Evolutionary conservation across 2,329 filamentous ascomycete species (phyloP).

Genomic region (Stagonosporopsis tanaceti): DNA sequence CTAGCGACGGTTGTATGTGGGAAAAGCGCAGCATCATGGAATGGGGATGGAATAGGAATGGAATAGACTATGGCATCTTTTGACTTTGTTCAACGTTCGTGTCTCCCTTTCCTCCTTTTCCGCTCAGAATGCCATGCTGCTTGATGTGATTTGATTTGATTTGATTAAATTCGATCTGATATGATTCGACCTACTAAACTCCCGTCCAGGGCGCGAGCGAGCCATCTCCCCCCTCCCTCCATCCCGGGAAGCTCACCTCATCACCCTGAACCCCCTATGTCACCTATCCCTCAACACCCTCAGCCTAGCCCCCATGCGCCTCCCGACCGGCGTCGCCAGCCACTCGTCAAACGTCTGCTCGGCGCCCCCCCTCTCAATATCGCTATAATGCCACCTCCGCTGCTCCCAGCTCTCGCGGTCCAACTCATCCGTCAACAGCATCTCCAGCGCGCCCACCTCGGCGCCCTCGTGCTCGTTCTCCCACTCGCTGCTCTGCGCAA

Average conservation of each 20-base stretch:
- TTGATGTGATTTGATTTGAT: no score
- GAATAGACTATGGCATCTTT: conserved; percentile 9
- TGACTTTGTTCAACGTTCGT: not conserved
- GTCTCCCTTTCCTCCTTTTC: no score
- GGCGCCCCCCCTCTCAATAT: conserved; percentile 4
- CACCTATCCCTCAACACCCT: conserved; percentile 33
- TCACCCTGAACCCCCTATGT: conserved; percentile 22
- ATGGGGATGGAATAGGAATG: no score
- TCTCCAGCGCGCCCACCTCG: conserved; percentile 51
- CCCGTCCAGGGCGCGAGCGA: not conserved
- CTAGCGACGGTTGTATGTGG: not conserved
- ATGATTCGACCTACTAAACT: not conserved
- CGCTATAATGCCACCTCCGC: conserved; percentile 46
- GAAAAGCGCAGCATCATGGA: not conserved
- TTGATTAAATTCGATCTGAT: not conserved
- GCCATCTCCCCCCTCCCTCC: not conserved
- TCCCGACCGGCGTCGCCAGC: conserved; percentile 29
- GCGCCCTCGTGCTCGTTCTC: conserved; percentile 38
- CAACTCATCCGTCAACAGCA: conserved; percentile 48
- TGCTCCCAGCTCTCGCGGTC: conserved; percentile 49
- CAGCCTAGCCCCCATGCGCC: conserved; percentile 34
- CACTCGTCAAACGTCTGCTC: conserved; percentile 35
- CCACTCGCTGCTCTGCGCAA: conserved; percentile 53
- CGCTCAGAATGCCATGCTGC: no score
- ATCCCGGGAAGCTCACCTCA: not conserved